Evolutionary conservation across 1,284 basidiomycete species (phyloP).

Genomic region (Cutaneotrichosporon sp.): DNA sequence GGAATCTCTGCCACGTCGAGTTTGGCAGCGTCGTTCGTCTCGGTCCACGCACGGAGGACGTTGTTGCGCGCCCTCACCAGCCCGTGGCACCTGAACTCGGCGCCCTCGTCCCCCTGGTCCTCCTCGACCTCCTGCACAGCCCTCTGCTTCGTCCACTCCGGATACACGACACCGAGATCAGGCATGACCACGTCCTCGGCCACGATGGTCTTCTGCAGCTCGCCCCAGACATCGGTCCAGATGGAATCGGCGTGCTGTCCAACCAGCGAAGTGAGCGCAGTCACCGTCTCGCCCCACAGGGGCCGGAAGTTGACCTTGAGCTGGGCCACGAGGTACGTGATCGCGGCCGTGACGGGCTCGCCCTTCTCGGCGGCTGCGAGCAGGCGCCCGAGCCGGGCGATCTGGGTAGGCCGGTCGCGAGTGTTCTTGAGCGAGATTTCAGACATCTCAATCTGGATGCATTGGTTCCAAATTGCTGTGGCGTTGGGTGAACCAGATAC

Average conservation of each 20-base stretch:
- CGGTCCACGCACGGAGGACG: constrained; percentile 23
- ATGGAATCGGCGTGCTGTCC: constrained; percentile 61
- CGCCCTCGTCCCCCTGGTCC: constrained; percentile 33
- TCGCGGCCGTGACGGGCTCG: constrained; percentile 6
- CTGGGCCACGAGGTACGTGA: constrained; percentile 53
- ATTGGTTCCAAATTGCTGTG: constrained; percentile 55
- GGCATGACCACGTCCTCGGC: constrained; percentile 21
- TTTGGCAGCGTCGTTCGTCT: constrained; percentile 20
- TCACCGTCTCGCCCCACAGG: constrained; percentile 74
- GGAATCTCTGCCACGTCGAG: constrained; percentile 34
- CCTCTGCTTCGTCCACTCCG: constrained; percentile 30
- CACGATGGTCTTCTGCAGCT: constrained; percentile 52
- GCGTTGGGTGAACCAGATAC: constrained; percentile 14
- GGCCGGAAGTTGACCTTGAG: constrained; percentile 87
- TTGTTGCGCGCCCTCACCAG: constrained; percentile 23
- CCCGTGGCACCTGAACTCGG: constrained; percentile 43
- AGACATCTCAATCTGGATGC: constrained; percentile 67
- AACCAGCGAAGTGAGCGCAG: constrained; percentile 60
- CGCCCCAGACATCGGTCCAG: constrained; percentile 65
- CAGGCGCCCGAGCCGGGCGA: constrained; percentile 46
- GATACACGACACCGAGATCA: constrained; percentile 31
- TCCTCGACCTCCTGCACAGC: constrained; percentile 10
- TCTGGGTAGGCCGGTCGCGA: constrained; percentile 71
- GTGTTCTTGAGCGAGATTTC: constrained; percentile 69
- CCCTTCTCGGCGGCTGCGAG: constrained; percentile 24